Evolutionary conservation across 306 rosid genomes (phyloP).

Genomic region (Adenanthera pavonina): DNA sequence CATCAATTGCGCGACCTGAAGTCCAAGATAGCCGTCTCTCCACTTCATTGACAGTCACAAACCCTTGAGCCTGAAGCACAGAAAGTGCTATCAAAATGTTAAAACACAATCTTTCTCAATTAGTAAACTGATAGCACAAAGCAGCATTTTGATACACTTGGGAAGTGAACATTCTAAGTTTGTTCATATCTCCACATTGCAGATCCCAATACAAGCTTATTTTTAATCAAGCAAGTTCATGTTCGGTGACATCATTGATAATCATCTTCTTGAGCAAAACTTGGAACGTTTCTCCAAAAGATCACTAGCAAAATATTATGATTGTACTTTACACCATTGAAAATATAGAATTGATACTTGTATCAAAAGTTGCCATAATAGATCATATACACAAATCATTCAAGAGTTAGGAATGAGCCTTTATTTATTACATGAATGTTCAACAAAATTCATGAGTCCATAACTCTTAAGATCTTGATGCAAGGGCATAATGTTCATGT

Average conservation of each 20-base stretch:
- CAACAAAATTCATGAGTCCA: neutral
- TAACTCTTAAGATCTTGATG: too few relatives aligned
- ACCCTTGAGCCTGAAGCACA: constrained; percentile 79
- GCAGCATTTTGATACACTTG: constrained; percentile 12
- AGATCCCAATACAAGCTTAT: constrained; percentile 7
- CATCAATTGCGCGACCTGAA: constrained; percentile 84
- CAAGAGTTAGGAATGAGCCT: neutral
- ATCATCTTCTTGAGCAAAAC: constrained; percentile 6
- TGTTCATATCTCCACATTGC: constrained; percentile 17
- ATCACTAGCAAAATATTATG: neutral
- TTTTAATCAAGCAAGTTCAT: constrained; percentile 1
- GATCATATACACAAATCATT: neutral
- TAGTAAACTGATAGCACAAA: constrained; percentile 10
- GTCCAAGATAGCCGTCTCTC: constrained; percentile 89
- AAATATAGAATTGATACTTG: neutral
- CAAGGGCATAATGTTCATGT: neutral
- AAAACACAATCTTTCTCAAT: constrained; percentile 14
- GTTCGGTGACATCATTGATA: neutral
- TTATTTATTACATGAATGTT: neutral
- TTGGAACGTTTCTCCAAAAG: neutral
- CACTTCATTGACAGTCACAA: constrained; percentile 80
- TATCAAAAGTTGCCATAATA: neutral
- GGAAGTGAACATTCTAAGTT: neutral
- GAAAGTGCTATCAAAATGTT: constrained; percentile 25
- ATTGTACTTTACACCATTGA: neutral